Base-by-base conservation (phyloP, 805 yeast species). In the Nakazawaea anatomiae region DNA sequence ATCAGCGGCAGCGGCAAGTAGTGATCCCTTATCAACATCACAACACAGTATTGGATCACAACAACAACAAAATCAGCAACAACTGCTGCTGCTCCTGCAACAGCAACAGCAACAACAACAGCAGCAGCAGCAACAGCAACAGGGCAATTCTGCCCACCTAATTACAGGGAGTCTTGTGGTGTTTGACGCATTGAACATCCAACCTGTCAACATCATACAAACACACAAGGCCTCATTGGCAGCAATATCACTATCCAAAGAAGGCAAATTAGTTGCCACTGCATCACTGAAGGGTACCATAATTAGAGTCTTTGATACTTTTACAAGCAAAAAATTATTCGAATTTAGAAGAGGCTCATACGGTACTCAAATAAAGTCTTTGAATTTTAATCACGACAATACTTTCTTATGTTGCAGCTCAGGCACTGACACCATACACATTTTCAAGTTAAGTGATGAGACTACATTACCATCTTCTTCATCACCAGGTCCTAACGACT, bases 201-300 rank as follows among this genome's bases (percentile, higher is more conserved):
- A 83, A 53, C 96, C 96, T 0, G 62, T 90, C 34, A 87, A 88
- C 53, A 85, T 88, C 1, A 79, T 92, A 4, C 88, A 85, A 60
- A 96, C 97, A 1, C 98, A 94, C 66, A 87, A 86, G 60, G 73
- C 90, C 0, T 83, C 87, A 1, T 63, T 92, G 42, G 86, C 90
- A 3, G 75, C 82, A 1, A 65, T 90, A 44, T 70, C 85, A 1
- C 64, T 94, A 14, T 87, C 89, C 47, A 72, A 74, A 34, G 91
- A 87, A 59, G 97, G 97, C 0, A 73, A 80, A 2, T 70, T 88
- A 55, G 73, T 92, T 43, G 97, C 97, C 0, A 88, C 97, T 0
- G 89, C 97, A 5, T 88, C 96, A 0, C 81, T 77, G 36, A 88
- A 89, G 61, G 99, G 99, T 1, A 94, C 98, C 0, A 82, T 94